Evolutionary conservation across 768 basidiomycete species (phyloP).

Genomic region (Podaxis pistillaris): DNA sequence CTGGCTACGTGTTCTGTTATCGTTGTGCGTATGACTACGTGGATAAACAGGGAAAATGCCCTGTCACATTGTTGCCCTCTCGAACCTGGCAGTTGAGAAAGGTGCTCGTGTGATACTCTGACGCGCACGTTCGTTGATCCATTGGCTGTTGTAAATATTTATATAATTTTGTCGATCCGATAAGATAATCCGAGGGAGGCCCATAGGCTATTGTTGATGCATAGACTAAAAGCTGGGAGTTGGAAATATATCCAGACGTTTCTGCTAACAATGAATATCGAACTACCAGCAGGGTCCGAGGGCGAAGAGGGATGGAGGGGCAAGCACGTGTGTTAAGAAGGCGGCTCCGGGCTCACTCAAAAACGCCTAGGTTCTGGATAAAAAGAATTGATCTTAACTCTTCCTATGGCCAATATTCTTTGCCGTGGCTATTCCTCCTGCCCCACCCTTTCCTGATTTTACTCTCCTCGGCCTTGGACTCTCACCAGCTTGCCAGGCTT

Average conservation of each 20-base stretch:
- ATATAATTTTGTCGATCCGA: constrained; percentile 21
- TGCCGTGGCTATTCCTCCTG: neutral
- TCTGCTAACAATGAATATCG: neutral
- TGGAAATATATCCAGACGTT: neutral
- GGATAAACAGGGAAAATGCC: constrained; percentile 75
- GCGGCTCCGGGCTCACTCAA: neutral
- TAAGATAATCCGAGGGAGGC: constrained; percentile 10
- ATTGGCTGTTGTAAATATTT: constrained; percentile 20
- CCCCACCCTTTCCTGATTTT: neutral
- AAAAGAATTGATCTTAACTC: constrained; percentile 4
- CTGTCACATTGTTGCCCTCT: constrained; percentile 78
- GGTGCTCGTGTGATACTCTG: constrained; percentile 62
- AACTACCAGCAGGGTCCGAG: neutral
- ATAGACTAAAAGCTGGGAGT: neutral
- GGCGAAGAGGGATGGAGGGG: neutral
- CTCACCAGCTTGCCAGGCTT: neutral
- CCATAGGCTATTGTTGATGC: neutral
- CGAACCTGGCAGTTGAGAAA: constrained; percentile 84
- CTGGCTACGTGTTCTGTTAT: constrained; percentile 95
- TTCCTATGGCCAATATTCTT: constrained; percentile 4
- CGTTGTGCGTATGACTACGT: constrained; percentile 86
- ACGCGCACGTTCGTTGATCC: constrained; percentile 50
- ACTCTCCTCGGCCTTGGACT: neutral
- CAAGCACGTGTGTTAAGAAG: constrained; percentile 17
- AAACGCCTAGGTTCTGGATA: neutral